phyloP scores from a whole-genome alignment of 2,329 filamentous ascomycete species.

The Ceratocystis huliohia region DNA sequence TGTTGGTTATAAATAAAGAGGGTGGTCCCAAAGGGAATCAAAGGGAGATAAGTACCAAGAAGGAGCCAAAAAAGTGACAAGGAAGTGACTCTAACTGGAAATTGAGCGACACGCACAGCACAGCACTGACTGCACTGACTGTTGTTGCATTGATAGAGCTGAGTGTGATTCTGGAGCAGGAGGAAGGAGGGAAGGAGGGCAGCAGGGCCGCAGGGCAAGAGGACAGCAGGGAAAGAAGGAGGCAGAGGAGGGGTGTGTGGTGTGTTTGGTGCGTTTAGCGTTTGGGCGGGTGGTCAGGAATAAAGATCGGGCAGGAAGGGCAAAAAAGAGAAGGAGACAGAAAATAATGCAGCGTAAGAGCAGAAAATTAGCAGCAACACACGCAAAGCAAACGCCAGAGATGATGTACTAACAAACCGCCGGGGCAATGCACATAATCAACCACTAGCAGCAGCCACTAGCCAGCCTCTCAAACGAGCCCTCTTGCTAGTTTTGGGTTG shows the following conservation, averaged over 20 bases:
- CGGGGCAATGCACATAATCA: not conserved
- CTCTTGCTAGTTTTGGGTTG: not conserved
- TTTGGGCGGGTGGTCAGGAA: not conserved
- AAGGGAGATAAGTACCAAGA: conserved; percentile 5
- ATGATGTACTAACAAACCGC: not conserved
- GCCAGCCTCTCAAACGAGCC: not conserved
- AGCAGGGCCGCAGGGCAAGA: too few relatives aligned
- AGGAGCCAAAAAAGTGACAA: conserved; percentile 12
- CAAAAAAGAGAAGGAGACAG: not conserved
- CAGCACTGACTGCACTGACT: conserved; percentile 9
- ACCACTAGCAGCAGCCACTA: not conserved
- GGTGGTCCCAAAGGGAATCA: not conserved
- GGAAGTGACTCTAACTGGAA: conserved; percentile 3
- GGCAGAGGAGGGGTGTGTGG: conserved; percentile 9
- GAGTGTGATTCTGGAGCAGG: conserved; percentile 3
- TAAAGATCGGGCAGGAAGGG: conserved; percentile 13
- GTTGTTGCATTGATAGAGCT: conserved; percentile 12
- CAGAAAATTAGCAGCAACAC: not conserved
- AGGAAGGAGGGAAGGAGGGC: conserved; percentile 1
- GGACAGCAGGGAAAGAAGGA: not conserved
- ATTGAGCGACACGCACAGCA: conserved; percentile 9
- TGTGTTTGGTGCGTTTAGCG: not conserved
- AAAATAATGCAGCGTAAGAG: not conserved
- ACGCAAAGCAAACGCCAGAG: not conserved
- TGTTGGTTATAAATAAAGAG: conserved; percentile 4